phyloP scores from a whole-genome alignment of 495 filamentous ascomycete genomes.

The Niebla homalea region DNA sequence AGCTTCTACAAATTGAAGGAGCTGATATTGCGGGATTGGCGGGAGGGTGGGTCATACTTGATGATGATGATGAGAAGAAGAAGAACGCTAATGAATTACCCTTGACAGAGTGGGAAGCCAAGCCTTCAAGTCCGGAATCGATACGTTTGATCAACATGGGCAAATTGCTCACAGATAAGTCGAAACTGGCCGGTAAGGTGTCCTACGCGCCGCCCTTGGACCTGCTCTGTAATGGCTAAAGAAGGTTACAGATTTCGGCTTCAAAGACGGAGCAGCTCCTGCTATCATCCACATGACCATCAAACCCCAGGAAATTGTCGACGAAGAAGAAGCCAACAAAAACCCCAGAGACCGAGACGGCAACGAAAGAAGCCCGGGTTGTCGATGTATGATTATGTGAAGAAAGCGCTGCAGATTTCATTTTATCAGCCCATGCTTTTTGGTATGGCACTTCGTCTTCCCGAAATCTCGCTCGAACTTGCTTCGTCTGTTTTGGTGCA shows the following conservation, averaged over 20 bases:
- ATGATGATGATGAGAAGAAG: too few relatives aligned
- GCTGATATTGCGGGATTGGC: constrained; percentile 80
- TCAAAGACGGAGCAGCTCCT: constrained; percentile 48
- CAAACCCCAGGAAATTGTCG: constrained; percentile 73
- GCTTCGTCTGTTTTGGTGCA: too few relatives aligned
- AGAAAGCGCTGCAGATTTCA: not conserved
- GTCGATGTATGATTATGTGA: constrained; percentile 75
- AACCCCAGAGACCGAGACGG: constrained; percentile 53
- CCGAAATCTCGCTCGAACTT: too few relatives aligned
- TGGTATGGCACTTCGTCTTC: not conserved
- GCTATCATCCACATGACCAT: constrained; percentile 94
- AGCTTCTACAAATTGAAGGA: constrained; percentile 88
- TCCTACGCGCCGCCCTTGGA: not conserved
- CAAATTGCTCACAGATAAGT: constrained; percentile 75
- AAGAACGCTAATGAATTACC: not conserved
- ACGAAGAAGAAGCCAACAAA: constrained; percentile 76
- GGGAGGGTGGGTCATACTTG: constrained; percentile 36
- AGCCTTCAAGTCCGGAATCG: constrained; percentile 66
- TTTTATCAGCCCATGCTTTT: not conserved
- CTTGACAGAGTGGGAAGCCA: constrained; percentile 64
- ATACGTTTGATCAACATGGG: constrained; percentile 86
- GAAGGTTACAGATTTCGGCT: constrained; percentile 53
- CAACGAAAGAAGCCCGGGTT: constrained; percentile 51
- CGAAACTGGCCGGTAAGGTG: constrained; percentile 53
- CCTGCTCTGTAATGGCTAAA: not conserved